A percentile compares a stretch with the other conserved stretches of the same genome.
Evolutionary conservation across 768 basidiomycete species (phyloP).

Genomic region (Mycena sanguinolenta): DNA sequence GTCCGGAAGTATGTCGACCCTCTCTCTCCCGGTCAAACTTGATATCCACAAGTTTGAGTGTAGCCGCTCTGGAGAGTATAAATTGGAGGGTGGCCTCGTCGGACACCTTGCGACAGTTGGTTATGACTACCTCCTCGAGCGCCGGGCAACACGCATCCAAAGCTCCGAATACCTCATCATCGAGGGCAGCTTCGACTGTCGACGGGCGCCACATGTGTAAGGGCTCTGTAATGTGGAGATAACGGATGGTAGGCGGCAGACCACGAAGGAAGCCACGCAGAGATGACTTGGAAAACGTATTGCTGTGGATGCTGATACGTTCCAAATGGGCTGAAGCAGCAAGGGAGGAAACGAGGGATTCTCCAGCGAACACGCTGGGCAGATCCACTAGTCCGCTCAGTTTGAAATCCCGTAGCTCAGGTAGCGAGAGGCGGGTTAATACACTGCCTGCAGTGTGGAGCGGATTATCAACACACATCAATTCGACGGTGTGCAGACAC

Average conservation of each 20-base stretch:
- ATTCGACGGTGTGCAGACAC: not conserved
- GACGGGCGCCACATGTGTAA: not conserved
- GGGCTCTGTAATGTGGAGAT: not conserved
- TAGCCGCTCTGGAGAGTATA: not conserved
- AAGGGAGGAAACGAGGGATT: not conserved
- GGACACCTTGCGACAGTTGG: not conserved
- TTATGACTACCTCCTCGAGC: not conserved
- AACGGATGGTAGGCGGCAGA: not conserved
- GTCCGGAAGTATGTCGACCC: not conserved
- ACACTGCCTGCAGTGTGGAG: not conserved
- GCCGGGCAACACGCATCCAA: not conserved
- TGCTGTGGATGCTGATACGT: not conserved
- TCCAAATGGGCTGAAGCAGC: not conserved
- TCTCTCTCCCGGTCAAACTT: not conserved
- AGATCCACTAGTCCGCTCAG: not conserved
- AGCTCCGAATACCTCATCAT: not conserved
- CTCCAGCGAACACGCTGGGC: not conserved
- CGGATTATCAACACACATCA: not conserved
- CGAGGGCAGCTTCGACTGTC: not conserved
- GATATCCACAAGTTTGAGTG: not conserved
- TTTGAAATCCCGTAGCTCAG: not conserved
- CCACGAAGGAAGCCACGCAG: not conserved
- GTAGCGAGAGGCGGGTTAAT: not conserved
- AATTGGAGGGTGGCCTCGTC: not conserved
- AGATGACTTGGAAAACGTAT: not conserved